Conservation (phyloP, 75 land plant species). For the Pinus taeda region DNA sequence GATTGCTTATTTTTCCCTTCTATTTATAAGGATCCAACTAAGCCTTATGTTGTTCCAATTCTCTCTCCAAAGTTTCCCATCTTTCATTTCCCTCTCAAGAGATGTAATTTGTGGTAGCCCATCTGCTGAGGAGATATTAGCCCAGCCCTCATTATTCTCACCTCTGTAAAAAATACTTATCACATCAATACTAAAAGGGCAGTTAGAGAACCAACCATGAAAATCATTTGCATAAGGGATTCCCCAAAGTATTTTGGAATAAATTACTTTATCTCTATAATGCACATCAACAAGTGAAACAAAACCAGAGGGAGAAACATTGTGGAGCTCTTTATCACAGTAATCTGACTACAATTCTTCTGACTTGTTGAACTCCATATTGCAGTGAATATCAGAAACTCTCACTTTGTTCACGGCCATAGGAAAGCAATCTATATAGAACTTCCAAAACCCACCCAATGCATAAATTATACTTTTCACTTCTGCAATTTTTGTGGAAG, state of each 20-base stretch:
- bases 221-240: constrained; percentile 24
- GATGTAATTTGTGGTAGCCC: no score
- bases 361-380: background rate
- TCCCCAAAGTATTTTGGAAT: constrained; percentile 22
- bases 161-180: no score
- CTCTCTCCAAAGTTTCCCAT: no score
- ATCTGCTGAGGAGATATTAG: no score
- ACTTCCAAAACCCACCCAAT: constrained; percentile 65
- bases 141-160: no score
- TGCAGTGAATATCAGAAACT: constrained; percentile 18
- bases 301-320: constrained; percentile 29
- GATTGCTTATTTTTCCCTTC: no score
- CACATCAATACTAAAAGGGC: constrained; percentile 41
- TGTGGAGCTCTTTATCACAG: background rate
- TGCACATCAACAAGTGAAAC: constrained; percentile 14
- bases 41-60: no score
- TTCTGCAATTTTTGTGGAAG: constrained; percentile 55
- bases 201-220: constrained; percentile 35
- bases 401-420: constrained; percentile 1
- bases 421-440: constrained; percentile 28
- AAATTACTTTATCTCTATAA: no score
- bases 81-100: no score
- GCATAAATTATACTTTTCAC: constrained; percentile 44
- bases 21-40: no score
- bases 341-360: no score